Conservation (phyloP, 2,329 filamentous ascomycete genomes). For the Alternaria sp. region DNA sequence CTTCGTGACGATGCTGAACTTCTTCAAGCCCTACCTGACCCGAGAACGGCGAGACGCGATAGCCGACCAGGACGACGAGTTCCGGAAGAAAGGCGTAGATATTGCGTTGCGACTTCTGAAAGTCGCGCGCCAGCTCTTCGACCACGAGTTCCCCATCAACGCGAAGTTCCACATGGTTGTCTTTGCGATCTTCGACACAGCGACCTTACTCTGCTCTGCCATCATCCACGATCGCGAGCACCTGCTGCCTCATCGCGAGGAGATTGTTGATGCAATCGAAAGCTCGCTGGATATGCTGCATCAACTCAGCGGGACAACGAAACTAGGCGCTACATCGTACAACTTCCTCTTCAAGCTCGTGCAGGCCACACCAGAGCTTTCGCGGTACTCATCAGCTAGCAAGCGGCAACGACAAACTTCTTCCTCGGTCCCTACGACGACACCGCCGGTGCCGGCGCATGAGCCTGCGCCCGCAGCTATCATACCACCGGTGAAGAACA, state of each 20-base stretch:
- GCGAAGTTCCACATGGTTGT: constrained; percentile 59
- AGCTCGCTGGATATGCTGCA: constrained; percentile 37
- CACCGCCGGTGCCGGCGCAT: background rate
- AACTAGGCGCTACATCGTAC: constrained; percentile 39
- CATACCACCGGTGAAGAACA: background rate
- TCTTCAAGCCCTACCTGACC: constrained; percentile 57
- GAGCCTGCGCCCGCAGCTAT: background rate
- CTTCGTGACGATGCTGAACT: constrained; percentile 55
- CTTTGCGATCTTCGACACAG: constrained; percentile 60
- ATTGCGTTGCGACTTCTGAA: constrained; percentile 54
- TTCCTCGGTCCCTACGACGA: background rate
- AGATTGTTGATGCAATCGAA: constrained; percentile 51
- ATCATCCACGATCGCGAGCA: constrained; percentile 58
- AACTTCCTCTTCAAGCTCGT: constrained; percentile 41
- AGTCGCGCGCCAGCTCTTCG: constrained; percentile 52
- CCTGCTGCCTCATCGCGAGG: constrained; percentile 51
- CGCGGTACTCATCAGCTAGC: constrained; percentile 7
- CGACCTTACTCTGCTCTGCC: constrained; percentile 59
- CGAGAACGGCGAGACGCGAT: constrained; percentile 37
- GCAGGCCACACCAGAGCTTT: constrained; percentile 34
- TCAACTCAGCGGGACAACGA: constrained; percentile 37
- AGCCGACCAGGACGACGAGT: constrained; percentile 44
- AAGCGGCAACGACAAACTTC: constrained; percentile 28
- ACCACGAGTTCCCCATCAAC: constrained; percentile 55
- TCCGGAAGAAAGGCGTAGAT: constrained; percentile 54